Evolutionary conservation across 2,329 filamentous ascomycete species (phyloP), one percentile per base, ranked within the genome.

Genomic region (Aspergillus brasiliensis): DNA sequence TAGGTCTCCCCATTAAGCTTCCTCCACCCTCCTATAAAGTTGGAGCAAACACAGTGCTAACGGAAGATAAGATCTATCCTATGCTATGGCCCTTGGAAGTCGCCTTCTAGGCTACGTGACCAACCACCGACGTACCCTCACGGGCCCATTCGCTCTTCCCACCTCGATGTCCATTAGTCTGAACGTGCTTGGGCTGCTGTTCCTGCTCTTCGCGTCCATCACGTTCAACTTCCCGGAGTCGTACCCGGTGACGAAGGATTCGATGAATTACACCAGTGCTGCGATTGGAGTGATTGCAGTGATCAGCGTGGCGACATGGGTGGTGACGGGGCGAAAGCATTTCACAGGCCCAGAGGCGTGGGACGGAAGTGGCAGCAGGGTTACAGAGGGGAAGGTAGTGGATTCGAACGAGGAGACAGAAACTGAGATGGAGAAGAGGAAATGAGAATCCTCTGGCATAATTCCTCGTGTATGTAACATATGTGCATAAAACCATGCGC

Each of bases 241-340:
- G 0, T 78, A 70, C 6, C 84, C 84, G 0, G 82, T 86, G n/a
- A 77, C 73, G 1, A 76, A 76, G 34, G 77, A 83, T 25, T 84
- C 83, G 37, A 86, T 86, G 84, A 86, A 85, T 59, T 86, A 85
- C 63, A 85, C 82, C 0, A 81, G 78, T 21, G 84, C 84, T 0
- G 84, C 84, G 0, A 80, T 85, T 28, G 84, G 83, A 0, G 74
- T 83, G 1, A 81, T 86, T 40, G 83, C 81, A 69, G 60, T 84
- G 5, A 74, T 86, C 17, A 81, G 79, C 15, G 44, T 77, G 1
- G 65, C 81, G 2, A 85, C 81, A 1, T 86, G 83, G 84, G 60
- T 84, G 7, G 81, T 78, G 1, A 83, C 80, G 0, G 83, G 81
- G 0, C 70, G 77, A 56, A 82, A 78, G 62, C 70, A 78, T 21